A percentile compares a stretch with the other conserved stretches of the same genome.
Conservation (phyloP, 441 rosid species). For the Gossypium gossypioides region DNA sequence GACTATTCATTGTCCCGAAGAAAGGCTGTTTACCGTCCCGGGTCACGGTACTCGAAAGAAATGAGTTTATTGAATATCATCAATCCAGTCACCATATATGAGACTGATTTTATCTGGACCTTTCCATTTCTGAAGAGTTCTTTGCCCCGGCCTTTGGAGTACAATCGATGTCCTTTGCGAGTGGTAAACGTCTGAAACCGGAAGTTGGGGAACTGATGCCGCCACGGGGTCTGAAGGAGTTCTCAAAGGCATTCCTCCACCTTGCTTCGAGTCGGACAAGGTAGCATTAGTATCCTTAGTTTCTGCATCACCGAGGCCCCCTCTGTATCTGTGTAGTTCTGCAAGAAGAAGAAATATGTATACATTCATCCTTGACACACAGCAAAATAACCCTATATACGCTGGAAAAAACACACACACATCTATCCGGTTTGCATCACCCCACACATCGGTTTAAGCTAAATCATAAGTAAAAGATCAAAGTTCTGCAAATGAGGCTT, state of each 20-base stretch:
- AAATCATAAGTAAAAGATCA: not conserved
- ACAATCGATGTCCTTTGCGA: constrained; percentile 49
- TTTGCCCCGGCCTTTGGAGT: constrained; percentile 57
- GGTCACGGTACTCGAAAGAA: not conserved
- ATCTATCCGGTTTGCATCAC: not conserved
- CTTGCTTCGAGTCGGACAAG: constrained; percentile 44
- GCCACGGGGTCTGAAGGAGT: constrained; percentile 33
- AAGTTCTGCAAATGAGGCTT: not conserved
- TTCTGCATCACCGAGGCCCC: constrained; percentile 56
- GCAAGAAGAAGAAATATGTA: constrained; percentile 13
- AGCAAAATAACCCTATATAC: not conserved
- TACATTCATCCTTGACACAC: not conserved
- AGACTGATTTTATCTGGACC: constrained; percentile 91
- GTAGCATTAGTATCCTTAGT: constrained; percentile 37
- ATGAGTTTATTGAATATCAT: constrained; percentile 41
- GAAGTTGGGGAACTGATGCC: constrained; percentile 34
- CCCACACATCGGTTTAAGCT: not conserved
- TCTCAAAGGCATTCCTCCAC: constrained; percentile 49
- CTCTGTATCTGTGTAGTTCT: constrained; percentile 78
- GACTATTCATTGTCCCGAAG: not conserved
- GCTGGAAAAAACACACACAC: not conserved
- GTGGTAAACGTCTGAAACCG: constrained; percentile 50
- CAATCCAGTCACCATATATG: constrained; percentile 96
- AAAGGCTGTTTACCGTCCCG: not conserved
- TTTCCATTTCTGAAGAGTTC: constrained; percentile 76